Conservation (phyloP, 257 asterid genomes). For the Euphrasia confusa region DNA sequence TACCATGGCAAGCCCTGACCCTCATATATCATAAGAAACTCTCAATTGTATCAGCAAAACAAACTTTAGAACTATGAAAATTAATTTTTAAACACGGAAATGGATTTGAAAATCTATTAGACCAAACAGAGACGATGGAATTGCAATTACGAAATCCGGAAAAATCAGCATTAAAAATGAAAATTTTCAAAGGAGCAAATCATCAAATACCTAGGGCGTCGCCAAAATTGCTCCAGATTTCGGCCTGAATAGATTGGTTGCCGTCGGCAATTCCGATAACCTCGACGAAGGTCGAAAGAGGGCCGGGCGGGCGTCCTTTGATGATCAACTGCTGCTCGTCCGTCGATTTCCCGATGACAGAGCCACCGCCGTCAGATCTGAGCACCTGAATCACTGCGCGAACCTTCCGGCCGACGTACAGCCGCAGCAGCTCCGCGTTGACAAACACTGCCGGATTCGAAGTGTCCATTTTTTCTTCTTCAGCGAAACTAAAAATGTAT, state of each 20-base stretch:
- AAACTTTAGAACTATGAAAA: too few relatives aligned
- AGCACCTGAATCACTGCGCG: slow-evolving; percentile 3
- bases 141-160: background rate
- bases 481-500: background rate
- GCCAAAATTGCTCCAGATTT: slow-evolving; percentile 81
- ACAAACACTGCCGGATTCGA: slow-evolving; percentile 7
- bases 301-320: slow-evolving; percentile 60
- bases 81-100: background rate
- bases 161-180: background rate
- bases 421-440: slow-evolving; percentile 7
- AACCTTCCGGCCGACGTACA: slow-evolving; percentile 6
- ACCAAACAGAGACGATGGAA: background rate
- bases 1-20: background rate
- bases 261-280: slow-evolving; percentile 83
- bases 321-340: slow-evolving; percentile 71
- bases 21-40: too few relatives aligned
- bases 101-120: background rate
- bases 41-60: background rate
- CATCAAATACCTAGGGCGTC: slow-evolving; percentile 40
- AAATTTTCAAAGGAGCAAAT: background rate
- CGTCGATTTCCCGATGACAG: slow-evolving; percentile 75
- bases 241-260: slow-evolving; percentile 63
- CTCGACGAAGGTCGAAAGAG: slow-evolving; percentile 74
- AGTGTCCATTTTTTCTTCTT: slow-evolving; percentile 38
- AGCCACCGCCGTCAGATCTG: slow-evolving; percentile 59